These are phyloP conservation scores for Sugiyamaella grinbergsii DNA, from an alignment of 1,139 yeast genomes.

Conservation along the genomic window DNA sequence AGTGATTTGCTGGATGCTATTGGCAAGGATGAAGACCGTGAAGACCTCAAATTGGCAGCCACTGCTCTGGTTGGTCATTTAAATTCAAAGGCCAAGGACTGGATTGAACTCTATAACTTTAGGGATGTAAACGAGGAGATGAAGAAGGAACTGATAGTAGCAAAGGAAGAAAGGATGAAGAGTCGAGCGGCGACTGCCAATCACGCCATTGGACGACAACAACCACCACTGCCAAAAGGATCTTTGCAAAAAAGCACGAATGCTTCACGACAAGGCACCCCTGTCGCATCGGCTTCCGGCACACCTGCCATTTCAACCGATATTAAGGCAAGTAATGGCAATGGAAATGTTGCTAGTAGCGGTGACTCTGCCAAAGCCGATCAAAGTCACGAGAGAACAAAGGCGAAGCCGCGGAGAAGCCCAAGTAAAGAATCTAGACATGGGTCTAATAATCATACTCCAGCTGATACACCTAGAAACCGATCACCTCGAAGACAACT, in stretches of 20 bases:
- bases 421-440: constrained; percentile 6
- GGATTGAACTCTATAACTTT: constrained; percentile 51
- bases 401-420: background rate
- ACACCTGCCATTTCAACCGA: too few species aligned
- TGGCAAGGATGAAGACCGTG: constrained; percentile 60
- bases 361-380: background rate
- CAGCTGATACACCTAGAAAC: constrained; percentile 8
- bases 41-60: constrained; percentile 78
- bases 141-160: constrained; percentile 29
- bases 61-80: constrained; percentile 76
- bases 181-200: constrained; percentile 1
- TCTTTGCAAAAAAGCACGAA: background rate
- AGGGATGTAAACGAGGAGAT: constrained; percentile 31
- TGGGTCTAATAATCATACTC: constrained; percentile 4
- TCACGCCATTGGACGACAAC: background rate
- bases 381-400: background rate
- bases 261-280: background rate
- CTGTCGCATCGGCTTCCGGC: constrained; percentile 1
- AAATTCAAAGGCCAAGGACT: constrained; percentile 56
- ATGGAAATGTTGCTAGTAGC: too few species aligned
- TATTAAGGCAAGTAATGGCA: too few species aligned
- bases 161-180: constrained; percentile 24
- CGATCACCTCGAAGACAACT: constrained; percentile 9
- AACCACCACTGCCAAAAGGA: background rate
- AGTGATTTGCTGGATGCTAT: constrained; percentile 53